Percentiles rank a stretch among this genome's conserved stretches.
These are phyloP conservation scores for Picea abies DNA, from an alignment of 83 land plant genomes.

Conservation along the genomic window DNA sequence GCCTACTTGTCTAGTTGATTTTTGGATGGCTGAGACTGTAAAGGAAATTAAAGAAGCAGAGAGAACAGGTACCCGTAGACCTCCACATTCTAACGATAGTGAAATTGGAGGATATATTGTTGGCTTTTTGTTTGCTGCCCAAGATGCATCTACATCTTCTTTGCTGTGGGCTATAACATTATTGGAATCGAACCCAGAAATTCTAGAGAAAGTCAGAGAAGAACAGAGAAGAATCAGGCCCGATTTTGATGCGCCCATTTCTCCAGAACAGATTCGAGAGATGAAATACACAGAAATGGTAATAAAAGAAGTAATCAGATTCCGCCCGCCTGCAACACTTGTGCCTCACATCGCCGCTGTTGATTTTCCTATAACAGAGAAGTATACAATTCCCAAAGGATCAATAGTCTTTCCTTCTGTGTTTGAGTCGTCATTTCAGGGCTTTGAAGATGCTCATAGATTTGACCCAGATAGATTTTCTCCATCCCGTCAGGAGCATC, in stretches of 20 bases:
- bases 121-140: constrained; percentile 96
- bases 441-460: constrained; percentile 50
- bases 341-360: constrained; percentile 34
- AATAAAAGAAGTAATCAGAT: constrained; percentile 82
- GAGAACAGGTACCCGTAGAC: too few relatives aligned
- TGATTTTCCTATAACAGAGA: constrained; percentile 70
- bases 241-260: constrained; percentile 23
- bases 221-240: constrained; percentile 60
- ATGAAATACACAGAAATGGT: constrained; percentile 92
- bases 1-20: too few relatives aligned
- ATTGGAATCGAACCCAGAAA: constrained; percentile 50
- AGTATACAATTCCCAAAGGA: constrained; percentile 81
- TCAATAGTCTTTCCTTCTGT: constrained; percentile 73
- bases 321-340: constrained; percentile 68
- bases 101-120: constrained; percentile 43
- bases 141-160: constrained; percentile 96
- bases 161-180: constrained; percentile 70
- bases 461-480: constrained; percentile 93
- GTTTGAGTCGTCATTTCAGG: too few relatives aligned
- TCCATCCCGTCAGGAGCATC: too few relatives aligned
- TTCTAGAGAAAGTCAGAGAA: constrained; percentile 58
- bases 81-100: too few relatives aligned
- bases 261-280: constrained; percentile 22
- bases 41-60: too few relatives aligned
- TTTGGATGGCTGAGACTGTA: too few relatives aligned